Base-by-base conservation (phyloP, 169 alveolate species). In the Theileria annulata region DNA sequence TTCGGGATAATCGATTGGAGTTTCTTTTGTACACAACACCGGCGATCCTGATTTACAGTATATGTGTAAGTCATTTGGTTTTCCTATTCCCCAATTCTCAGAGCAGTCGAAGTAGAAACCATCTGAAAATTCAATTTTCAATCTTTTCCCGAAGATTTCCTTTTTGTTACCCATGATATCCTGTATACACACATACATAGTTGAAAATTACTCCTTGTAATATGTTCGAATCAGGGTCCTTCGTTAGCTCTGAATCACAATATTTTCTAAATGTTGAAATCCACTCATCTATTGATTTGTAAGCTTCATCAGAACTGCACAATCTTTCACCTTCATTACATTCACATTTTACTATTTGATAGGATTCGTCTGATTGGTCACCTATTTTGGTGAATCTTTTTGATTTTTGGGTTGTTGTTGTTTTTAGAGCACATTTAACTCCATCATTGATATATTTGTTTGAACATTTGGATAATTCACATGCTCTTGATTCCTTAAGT, bases 71-170 rank as follows among this genome's bases (percentile, higher is more conserved):
- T 79, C 72, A 21, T 63, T 75, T 3, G 37, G 49, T 31, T 71
- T 71, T 3, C 47, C 0, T 21, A 69, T 71, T 49, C 87, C 87
- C 87, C 87, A 79, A 25, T 76, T 62, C 60, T 79, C 87, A 3
- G 80, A 6, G 77, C 87, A 79, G 71, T 79, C 87, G 64, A 79
- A 67, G 70, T 79, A 79, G 48, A 69, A 79, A 2, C 87, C 87
- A n/a, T 79, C 87, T 21, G 48, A 51, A 76, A 79, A 79, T n/a
- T 78, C 62, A 9, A 79, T 51, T 33, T 73, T 71, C 4, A 79
- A 58, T 30, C 62, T 54, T 19, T 80, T 27, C n/a, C 87, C 87
- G n/a, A 79, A 47, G 31, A 67, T 69, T 6, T 31, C 74, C 30
- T 49, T 58, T 33, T 64, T 37, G 60, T 67, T 49, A 15, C 47